These are phyloP conservation scores for Malassezia brasiliensis DNA, from an alignment of 1,284 basidiomycete species.

Conservation along the genomic window DNA sequence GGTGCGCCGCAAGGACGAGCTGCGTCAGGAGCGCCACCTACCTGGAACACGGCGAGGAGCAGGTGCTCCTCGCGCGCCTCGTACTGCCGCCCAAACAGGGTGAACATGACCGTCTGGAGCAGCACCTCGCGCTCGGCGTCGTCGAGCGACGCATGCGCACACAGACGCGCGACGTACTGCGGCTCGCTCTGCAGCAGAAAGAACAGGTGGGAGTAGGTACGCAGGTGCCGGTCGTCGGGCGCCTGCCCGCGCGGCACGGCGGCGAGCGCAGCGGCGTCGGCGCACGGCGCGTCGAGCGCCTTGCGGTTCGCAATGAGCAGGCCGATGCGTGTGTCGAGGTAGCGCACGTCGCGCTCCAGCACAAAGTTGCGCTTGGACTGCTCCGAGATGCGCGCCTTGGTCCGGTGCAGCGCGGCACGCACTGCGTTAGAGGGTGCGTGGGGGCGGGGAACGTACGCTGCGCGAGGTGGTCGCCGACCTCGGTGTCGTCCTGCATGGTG, in stretches of 20 bases:
- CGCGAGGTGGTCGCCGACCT: not conserved
- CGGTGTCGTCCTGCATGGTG: not conserved
- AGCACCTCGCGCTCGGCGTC: conserved; percentile 81
- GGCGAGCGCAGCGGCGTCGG: conserved; percentile 55
- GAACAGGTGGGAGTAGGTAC: conserved; percentile 97
- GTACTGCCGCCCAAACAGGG: conserved; percentile 98
- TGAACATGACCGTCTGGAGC: conserved; percentile 99
- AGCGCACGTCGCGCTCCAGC: conserved; percentile 91
- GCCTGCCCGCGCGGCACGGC: conserved; percentile 51
- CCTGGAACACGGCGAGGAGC: conserved; percentile 90
- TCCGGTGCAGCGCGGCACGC: conserved; percentile 85
- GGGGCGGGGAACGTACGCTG: conserved; percentile 1
- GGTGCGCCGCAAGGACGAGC: conserved; percentile 93
- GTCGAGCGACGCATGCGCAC: conserved; percentile 82
- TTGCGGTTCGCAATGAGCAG: conserved; percentile 95
- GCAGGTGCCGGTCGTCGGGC: conserved; percentile 79
- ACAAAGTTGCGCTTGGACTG: conserved; percentile 99
- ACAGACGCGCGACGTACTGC: conserved; percentile 86
- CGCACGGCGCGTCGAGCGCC: conserved; percentile 67
- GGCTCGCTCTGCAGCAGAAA: conserved; percentile 97
- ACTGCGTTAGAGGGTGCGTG: conserved; percentile 57
- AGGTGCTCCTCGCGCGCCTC: conserved; percentile 97
- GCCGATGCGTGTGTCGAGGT: conserved; percentile 93
- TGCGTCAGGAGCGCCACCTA: conserved; percentile 50
- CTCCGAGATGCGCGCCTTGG: conserved; percentile 92